Percentiles rank a stretch among this genome's conserved stretches.
Evolutionary conservation across 1,284 basidiomycete species (phyloP).

Genomic region (Takashimella koratensis): DNA sequence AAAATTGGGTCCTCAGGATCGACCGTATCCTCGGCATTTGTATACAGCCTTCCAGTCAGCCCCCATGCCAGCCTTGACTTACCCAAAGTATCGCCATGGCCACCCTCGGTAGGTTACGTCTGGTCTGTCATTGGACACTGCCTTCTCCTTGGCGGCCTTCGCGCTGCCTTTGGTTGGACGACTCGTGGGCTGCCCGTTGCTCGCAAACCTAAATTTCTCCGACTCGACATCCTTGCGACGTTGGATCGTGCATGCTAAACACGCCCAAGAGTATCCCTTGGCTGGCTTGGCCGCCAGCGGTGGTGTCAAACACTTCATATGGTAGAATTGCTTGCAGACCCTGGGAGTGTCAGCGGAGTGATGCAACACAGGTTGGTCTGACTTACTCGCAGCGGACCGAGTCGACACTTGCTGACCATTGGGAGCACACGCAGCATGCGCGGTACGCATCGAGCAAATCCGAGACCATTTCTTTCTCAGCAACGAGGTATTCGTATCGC

Average conservation of each 20-base stretch:
- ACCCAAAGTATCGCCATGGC: conserved; percentile 97
- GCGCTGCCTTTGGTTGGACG: conserved; percentile 53
- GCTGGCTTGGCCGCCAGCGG: conserved; percentile 93
- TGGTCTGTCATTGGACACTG: conserved; percentile 59
- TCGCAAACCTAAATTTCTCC: conserved; percentile 60
- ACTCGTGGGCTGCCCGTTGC: conserved; percentile 45
- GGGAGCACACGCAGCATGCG: conserved; percentile 75
- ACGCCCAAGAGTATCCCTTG: conserved; percentile 96
- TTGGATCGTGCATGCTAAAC: conserved; percentile 81
- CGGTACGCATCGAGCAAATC: conserved; percentile 85
- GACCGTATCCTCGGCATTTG: conserved; percentile 84
- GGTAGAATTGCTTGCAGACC: conserved; percentile 88
- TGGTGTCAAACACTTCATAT: conserved; percentile 90
- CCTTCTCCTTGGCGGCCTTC: conserved; percentile 61
- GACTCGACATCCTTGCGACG: conserved; percentile 81
- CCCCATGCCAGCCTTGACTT: conserved; percentile 39
- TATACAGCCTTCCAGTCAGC: conserved; percentile 64
- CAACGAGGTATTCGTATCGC: conserved; percentile 91
- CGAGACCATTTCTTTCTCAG: conserved; percentile 85
- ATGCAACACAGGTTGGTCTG: background rate
- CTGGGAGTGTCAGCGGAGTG: conserved; percentile 15
- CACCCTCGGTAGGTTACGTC: conserved; percentile 66
- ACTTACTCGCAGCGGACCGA: conserved; percentile 80
- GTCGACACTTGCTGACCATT: conserved; percentile 75
- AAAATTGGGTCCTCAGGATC: conserved; percentile 94